Percentiles rank a stretch among this genome's conserved stretches.
Evolutionary conservation across 441 rosid genomes (phyloP).

Genomic region (Jatropha podagrica): DNA sequence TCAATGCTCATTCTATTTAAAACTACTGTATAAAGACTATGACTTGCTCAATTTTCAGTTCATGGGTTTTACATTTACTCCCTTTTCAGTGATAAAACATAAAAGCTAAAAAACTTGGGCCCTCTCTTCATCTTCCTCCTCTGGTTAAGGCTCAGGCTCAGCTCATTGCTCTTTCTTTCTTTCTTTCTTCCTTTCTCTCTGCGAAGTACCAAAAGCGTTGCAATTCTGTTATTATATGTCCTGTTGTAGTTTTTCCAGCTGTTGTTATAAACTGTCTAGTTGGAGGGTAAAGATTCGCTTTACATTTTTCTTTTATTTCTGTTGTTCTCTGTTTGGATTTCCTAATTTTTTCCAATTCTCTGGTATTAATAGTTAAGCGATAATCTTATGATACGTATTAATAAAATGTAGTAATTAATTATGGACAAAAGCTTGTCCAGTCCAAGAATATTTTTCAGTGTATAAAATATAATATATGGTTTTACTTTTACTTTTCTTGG

Average conservation of each 20-base stretch:
- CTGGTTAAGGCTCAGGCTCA: too few relatives aligned
- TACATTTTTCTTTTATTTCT: background rate
- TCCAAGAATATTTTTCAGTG: background rate
- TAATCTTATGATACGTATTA: too few relatives aligned
- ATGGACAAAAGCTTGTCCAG: slow-evolving; percentile 6
- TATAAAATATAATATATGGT: background rate
- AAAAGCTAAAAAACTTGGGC: background rate
- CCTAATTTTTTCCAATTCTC: slow-evolving; percentile 21
- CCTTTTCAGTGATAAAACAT: slow-evolving; percentile 12
- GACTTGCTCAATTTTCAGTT: slow-evolving; percentile 19
- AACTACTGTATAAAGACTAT: background rate
- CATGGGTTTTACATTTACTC: slow-evolving; percentile 12
- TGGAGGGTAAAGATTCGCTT: slow-evolving; percentile 10
- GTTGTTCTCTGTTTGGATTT: slow-evolving; percentile 13
- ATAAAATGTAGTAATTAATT: background rate
- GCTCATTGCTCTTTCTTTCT: too few relatives aligned
- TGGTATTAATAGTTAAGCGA: slow-evolving; percentile 9
- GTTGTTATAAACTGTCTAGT: slow-evolving; percentile 23
- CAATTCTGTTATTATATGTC: slow-evolving; percentile 30
- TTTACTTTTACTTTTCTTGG: background rate
- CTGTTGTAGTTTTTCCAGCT: slow-evolving; percentile 28
- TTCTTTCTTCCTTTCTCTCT: slow-evolving; percentile 17
- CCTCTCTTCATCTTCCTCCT: background rate
- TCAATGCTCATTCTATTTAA: background rate
- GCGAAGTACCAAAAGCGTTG: slow-evolving; percentile 28